phyloP scores from a whole-genome alignment of 441 rosid genomes.

The Theobroma grandiflorum region DNA sequence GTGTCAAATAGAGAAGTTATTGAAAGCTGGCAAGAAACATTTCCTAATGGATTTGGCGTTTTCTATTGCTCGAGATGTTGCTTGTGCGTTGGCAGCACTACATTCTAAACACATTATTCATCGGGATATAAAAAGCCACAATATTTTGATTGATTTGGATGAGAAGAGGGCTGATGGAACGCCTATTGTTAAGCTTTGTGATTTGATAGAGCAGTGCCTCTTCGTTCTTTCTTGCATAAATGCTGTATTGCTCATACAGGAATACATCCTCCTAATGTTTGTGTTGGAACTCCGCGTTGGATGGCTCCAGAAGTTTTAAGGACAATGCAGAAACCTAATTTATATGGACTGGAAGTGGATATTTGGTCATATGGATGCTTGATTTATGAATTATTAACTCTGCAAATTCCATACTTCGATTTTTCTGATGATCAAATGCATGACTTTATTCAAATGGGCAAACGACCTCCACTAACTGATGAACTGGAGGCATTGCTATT shows the following conservation, averaged over 20 bases:
- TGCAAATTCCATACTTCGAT: constrained; percentile 71
- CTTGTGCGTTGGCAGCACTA: constrained; percentile 78
- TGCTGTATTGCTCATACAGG: constrained; percentile 86
- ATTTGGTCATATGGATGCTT: constrained; percentile 90
- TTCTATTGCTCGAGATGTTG: constrained; percentile 71
- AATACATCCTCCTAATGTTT: constrained; percentile 70
- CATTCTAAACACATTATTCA: constrained; percentile 88
- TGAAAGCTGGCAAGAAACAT: constrained; percentile 66
- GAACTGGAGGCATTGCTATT: constrained; percentile 57
- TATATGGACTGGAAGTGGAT: constrained; percentile 91
- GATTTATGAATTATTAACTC: constrained; percentile 3
- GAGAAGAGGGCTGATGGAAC: constrained; percentile 52
- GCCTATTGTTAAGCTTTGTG: constrained; percentile 83
- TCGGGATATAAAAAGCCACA: constrained; percentile 94
- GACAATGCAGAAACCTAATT: constrained; percentile 66
- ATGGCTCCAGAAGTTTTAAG: constrained; percentile 92
- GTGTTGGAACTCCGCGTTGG: constrained; percentile 98
- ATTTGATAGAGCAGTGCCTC: constrained; percentile 91
- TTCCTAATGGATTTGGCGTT: constrained; percentile 66
- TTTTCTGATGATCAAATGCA: constrained; percentile 69
- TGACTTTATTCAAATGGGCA: constrained; percentile 69
- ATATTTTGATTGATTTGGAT: constrained; percentile 82
- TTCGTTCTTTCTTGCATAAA: constrained; percentile 66
- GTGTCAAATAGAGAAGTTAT: constrained; percentile 68
- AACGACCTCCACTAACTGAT: constrained; percentile 68